Base-by-base conservation (phyloP, 2,329 filamentous ascomycete genomes). In the Fusarium sublunatum region DNA sequence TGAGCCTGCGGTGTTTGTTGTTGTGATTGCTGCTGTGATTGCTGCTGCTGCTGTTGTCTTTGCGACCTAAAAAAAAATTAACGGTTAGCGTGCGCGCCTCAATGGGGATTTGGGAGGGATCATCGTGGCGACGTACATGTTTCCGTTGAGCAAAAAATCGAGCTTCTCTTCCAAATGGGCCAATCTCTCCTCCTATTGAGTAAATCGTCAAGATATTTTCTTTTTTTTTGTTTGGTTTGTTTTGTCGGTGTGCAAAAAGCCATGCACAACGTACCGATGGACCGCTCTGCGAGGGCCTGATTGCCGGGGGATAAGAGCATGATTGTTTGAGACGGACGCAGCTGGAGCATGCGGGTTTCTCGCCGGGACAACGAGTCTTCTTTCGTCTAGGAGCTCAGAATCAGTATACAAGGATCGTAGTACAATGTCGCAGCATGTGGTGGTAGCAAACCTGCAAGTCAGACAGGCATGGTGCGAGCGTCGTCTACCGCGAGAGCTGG, bases 131-230 rank as follows among this genome's bases (percentile, higher is more conserved):
- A 32, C 42, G 41, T 73, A 74, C 72, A 74, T 68, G 68, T 71
- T 77, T 50, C 80, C 79, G 43, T 74, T 82, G 19, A 83, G 71
- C 49, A 83, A 74, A 55, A 79, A 77, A 70, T 83, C 81, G 42
- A 83, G 76, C 68, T 83, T 83, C 70, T 83, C 81, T 72, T 83
- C 81, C 36, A 83, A 64, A 46, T 80, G 78, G 12, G 80, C 80
- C n/a, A 83, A 72, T 61, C 81, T 76, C 68, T 83, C 81, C 61
- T 81, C 80, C 81, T 83, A 63, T 47, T 48, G 19, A 32, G 45
- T 48, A 25, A 19, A 65, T 53, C 35, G 68, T 72, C 58, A 70
- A 52, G 38, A 63, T 54, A 6, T 32, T 6, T 32, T 32, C 31
- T 32, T 32, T 32, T 32, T 31, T 8, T 10, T 29, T 29, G 19